phyloP scores from a whole-genome alignment of 345 rosid species.

The Lepidium didymum region DNA sequence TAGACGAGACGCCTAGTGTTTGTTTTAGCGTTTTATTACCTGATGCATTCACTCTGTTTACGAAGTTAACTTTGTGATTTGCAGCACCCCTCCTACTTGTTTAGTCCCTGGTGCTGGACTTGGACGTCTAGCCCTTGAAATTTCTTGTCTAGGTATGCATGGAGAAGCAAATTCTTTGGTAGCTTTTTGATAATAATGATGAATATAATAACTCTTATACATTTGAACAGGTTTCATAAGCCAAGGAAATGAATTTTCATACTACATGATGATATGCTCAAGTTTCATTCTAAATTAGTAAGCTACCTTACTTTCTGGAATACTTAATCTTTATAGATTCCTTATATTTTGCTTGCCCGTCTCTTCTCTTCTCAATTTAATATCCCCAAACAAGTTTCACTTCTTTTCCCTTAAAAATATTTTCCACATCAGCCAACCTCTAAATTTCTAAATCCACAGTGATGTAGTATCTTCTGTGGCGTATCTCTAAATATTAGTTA shows the following conservation, averaged over 20 bases:
- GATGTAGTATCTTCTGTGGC: background rate
- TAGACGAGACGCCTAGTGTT: background rate
- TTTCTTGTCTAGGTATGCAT: slow-evolving; percentile 75
- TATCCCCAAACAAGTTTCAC: background rate
- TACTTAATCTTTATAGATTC: background rate
- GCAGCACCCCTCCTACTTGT: slow-evolving; percentile 75
- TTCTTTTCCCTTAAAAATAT: background rate
- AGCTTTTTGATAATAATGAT: background rate
- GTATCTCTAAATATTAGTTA: background rate
- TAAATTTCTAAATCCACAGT: background rate
- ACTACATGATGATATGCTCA: slow-evolving; percentile 99
- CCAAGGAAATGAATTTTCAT: slow-evolving; percentile 99
- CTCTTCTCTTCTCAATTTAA: background rate
- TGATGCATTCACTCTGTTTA: slow-evolving; percentile 3
- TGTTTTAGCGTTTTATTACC: background rate
- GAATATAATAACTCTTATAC: slow-evolving; percentile 10
- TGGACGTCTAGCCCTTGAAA: slow-evolving; percentile 92
- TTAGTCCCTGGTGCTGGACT: slow-evolving; percentile 99
- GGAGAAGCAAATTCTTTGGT: background rate
- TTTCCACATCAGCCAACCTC: background rate
- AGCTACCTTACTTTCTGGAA: slow-evolving; percentile 25
- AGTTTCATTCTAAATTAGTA: slow-evolving; percentile 93
- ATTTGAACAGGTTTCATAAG: slow-evolving; percentile 74
- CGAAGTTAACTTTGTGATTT: slow-evolving; percentile 17
- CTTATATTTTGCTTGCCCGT: background rate